A percentile compares a stretch with the other conserved stretches of the same genome.
Evolutionary conservation across 1,284 basidiomycete genomes (phyloP).

Genomic region (Cutaneotrichosporon spelunceum): DNA sequence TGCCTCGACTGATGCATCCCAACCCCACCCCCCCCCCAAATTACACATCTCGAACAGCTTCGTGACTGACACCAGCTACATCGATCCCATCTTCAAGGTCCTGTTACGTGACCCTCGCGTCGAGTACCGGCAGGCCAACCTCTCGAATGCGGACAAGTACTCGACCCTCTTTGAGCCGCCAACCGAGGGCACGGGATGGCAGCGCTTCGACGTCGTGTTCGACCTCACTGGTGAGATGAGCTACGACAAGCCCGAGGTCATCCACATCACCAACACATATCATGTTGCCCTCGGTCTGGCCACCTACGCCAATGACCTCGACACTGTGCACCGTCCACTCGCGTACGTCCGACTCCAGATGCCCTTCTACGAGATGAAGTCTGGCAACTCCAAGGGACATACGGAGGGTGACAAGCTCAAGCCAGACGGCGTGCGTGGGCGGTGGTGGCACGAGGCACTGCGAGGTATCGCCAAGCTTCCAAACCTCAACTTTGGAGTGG

Average conservation of each 20-base stretch:
- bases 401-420: constrained; percentile 67
- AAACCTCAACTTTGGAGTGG: constrained; percentile 27
- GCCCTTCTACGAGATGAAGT: constrained; percentile 72
- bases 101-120: constrained; percentile 54
- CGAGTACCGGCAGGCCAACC: constrained; percentile 76
- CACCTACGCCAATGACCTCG: constrained; percentile 56
- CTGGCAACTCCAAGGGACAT: constrained; percentile 53
- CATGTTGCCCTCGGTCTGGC: constrained; percentile 67
- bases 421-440: constrained; percentile 68
- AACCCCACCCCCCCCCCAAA: background rate
- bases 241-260: constrained; percentile 69
- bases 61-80: constrained; percentile 58
- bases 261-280: constrained; percentile 72
- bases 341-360: constrained; percentile 76
- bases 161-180: constrained; percentile 42
- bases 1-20: too few relatives aligned
- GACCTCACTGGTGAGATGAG: constrained; percentile 64
- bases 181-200: constrained; percentile 20
- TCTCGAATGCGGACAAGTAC: constrained; percentile 57
- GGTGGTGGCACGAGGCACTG: constrained; percentile 86
- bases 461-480: constrained; percentile 70
- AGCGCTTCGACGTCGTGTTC: constrained; percentile 44
- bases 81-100: constrained; percentile 70
- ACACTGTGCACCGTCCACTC: constrained; percentile 60
- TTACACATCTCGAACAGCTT: background rate